These are phyloP conservation scores for Sextonia rubra DNA, from an alignment of 164 flowering plant species.

Conservation along the genomic window DNA sequence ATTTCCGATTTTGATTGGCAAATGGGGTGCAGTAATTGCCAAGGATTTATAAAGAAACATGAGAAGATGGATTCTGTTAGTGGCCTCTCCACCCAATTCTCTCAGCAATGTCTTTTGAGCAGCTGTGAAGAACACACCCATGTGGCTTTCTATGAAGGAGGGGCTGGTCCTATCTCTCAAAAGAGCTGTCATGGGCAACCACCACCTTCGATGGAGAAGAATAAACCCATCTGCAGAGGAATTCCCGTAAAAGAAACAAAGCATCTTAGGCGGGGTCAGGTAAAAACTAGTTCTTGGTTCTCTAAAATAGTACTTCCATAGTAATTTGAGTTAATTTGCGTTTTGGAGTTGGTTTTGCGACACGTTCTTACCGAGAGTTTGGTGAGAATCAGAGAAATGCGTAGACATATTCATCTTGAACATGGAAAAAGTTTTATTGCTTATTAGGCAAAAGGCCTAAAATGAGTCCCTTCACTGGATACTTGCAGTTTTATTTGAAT, in stretches of 20 bases:
- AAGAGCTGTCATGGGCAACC: neutral
- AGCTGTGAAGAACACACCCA: neutral
- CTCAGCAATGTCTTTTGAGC: neutral
- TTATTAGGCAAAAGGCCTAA: too few relatives aligned
- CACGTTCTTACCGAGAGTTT: too few relatives aligned
- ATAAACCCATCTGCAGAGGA: conserved; percentile 52
- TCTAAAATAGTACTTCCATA: too few relatives aligned
- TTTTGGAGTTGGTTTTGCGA: neutral
- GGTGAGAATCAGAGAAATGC: too few relatives aligned
- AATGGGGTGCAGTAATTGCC: conserved; percentile 4
- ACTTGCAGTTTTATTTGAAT: too few relatives aligned
- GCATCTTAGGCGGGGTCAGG: conserved; percentile 60
- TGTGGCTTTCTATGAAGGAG: neutral
- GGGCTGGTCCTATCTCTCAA: neutral
- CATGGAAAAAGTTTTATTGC: too few relatives aligned
- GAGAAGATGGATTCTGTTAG: neutral
- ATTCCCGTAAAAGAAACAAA: conserved; percentile 77
- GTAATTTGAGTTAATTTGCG: neutral
- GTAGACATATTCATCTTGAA: too few relatives aligned
- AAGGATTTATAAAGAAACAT: neutral
- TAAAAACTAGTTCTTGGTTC: conserved; percentile 16
- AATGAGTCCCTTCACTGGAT: too few relatives aligned
- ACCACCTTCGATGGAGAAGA: neutral
- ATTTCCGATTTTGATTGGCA: neutral
- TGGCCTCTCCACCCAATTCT: neutral